Conservation (phyloP, 176 grass and related monocot genomes). For the Cenchrus fungigraminus region DNA sequence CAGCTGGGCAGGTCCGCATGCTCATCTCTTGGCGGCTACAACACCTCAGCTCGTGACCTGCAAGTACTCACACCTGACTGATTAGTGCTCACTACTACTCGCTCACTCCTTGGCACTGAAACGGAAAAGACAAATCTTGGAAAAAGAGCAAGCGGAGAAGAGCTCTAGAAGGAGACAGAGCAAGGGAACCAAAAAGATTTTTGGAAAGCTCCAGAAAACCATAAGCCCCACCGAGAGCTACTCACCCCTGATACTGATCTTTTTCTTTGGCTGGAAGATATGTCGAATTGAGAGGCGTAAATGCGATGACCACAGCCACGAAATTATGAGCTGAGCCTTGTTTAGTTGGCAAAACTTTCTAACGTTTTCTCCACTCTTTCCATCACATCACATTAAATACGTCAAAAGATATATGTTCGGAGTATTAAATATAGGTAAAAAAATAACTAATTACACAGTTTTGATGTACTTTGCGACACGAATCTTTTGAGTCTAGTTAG, state of each 20-base stretch:
- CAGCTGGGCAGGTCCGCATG: conserved; percentile 40
- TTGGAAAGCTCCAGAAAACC: conserved; percentile 44
- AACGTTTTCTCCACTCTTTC: too few species aligned
- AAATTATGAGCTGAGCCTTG: conserved; percentile 24
- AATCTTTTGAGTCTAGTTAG: too few species aligned
- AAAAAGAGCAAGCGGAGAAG: conserved; percentile 21
- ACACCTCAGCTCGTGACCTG: conserved; percentile 45
- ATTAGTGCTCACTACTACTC: conserved; percentile 26
- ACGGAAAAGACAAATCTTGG: conserved; percentile 30
- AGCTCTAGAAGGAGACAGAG: conserved; percentile 10
- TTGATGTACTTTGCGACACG: too few species aligned
- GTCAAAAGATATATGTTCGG: too few species aligned
- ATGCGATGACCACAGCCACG: conserved; percentile 29
- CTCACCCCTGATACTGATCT: not conserved
- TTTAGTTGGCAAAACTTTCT: too few species aligned
- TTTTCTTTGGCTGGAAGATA: conserved; percentile 21
- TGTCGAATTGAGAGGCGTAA: conserved; percentile 7
- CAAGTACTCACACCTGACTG: conserved; percentile 19
- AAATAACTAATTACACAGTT: too few species aligned
- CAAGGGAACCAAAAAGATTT: conserved; percentile 37
- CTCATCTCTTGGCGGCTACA: conserved; percentile 42
- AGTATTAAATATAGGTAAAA: too few species aligned
- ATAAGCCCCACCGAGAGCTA: conserved; percentile 10
- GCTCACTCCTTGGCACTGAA: not conserved
- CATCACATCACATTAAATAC: too few species aligned